Evolutionary conservation across 305 asterid species (phyloP).

Genomic region (Vinca major): DNA sequence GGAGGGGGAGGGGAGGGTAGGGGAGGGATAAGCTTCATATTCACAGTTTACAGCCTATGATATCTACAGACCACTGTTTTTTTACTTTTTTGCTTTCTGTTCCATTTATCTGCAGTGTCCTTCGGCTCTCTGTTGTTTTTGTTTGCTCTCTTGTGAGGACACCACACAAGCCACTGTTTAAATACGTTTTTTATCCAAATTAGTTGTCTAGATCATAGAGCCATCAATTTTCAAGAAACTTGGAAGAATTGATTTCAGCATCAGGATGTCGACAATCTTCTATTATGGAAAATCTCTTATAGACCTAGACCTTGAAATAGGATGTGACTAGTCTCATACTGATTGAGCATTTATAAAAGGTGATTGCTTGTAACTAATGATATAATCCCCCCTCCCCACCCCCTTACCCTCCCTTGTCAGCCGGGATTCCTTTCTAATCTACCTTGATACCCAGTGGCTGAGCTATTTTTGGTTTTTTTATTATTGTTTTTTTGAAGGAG

Average conservation of each 20-base stretch:
- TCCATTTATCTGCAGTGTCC: background rate
- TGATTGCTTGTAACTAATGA: background rate
- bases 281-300: background rate
- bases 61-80: background rate
- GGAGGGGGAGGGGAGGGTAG: too few relatives aligned
- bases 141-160: background rate
- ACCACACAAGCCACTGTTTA: background rate
- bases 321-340: background rate
- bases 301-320: background rate
- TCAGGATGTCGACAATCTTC: background rate
- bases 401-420: background rate
- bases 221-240: background rate
- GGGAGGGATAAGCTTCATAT: background rate
- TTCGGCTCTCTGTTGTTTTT: background rate
- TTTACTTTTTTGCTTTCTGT: background rate
- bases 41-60: background rate
- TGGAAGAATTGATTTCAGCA: background rate
- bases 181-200: background rate
- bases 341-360: background rate
- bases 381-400: background rate
- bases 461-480: background rate
- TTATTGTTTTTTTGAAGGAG: constrained; percentile 33
- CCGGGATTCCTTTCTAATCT: background rate
- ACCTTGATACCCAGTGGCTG: background rate
- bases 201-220: background rate